Evolutionary conservation across 2,329 filamentous ascomycete genomes (phyloP).

Genomic region (Penicillium glabrum): DNA sequence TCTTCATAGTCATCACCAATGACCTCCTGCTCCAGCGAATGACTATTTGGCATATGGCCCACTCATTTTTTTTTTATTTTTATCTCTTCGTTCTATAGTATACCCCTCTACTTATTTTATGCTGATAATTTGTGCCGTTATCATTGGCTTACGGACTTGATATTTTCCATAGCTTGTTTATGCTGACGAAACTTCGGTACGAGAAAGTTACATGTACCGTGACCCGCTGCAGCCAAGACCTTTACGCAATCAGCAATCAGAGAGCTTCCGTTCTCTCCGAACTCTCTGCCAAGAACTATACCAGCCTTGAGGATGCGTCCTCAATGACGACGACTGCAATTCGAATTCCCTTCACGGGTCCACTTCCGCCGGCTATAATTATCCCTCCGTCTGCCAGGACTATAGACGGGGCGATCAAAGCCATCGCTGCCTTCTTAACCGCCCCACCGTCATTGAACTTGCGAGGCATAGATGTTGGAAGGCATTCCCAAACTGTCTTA

Average conservation of each 20-base stretch:
- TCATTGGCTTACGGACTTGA: neutral
- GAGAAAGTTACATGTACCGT: neutral
- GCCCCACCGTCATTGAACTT: conserved; percentile 55
- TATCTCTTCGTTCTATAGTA: neutral
- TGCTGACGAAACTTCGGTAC: neutral
- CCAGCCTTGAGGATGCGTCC: conserved; percentile 29
- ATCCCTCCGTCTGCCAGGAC: conserved; percentile 71
- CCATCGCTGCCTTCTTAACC: conserved; percentile 74
- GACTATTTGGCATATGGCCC: neutral
- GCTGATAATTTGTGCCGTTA: neutral
- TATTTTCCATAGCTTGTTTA: neutral
- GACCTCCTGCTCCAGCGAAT: neutral
- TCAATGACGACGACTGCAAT: conserved; percentile 71
- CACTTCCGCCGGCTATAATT: conserved; percentile 72
- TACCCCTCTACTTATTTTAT: neutral
- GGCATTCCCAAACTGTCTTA: conserved; percentile 60
- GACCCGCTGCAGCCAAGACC: neutral
- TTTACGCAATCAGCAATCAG: neutral
- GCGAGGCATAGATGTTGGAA: conserved; percentile 42
- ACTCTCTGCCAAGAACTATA: conserved; percentile 11
- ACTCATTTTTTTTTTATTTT: neutral
- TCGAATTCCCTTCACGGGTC: conserved; percentile 87
- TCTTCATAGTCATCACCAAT: neutral
- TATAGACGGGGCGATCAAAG: conserved; percentile 70
- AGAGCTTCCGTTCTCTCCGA: neutral